Base-by-base conservation (phyloP, 108 stramenopile species). In the Mayamaea pseudoterrestris region DNA sequence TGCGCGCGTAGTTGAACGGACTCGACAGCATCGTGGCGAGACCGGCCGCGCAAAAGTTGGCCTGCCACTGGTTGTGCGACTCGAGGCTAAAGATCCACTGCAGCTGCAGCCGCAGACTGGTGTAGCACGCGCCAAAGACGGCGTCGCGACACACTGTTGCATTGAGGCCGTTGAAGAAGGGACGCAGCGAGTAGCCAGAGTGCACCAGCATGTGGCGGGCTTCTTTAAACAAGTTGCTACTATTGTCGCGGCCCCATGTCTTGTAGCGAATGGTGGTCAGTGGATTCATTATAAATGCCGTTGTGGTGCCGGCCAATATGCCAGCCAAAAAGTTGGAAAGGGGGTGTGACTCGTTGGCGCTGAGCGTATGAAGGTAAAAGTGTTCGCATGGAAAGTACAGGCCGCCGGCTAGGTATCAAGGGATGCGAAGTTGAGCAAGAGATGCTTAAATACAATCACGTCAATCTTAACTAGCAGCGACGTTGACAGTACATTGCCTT, bases 1-100 rank as follows among this genome's bases (percentile, higher is more conserved):
- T 69, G 21, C 73, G 60, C 27, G 61, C 73, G 30, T 68, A 53
- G 40, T 74, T 74, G 52, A 74, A 69, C 5, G 73, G 73, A 5
- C 68, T 68, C 44, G 61, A 63, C 1, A 66, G 52, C n/a, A 74
- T 35, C 18, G 73, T 74, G 5, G 73, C 73, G 41, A 74, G 14
- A 3, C 68, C 65, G 4, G 73, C 73, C 13, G 73, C 68, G 8
- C 30, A 16, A 21, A 61, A 27, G 42, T 74, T 69, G 29, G 60
- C 51, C 11, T 28, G 36, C 64, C 62, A 69, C 37, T 66, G 64
- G 14, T 69, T 27, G 4, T 65, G 52, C 8, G 35, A 22, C 2
- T 37, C 8, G 5, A 68, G 25, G 2, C 51, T 31, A 17, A 61
- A 44, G 1, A 35, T 17, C 27, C 59, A 55, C 17, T 68, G 60